phyloP scores from a whole-genome alignment of 2,329 filamentous ascomycete species.

The Penicillium sp. region DNA sequence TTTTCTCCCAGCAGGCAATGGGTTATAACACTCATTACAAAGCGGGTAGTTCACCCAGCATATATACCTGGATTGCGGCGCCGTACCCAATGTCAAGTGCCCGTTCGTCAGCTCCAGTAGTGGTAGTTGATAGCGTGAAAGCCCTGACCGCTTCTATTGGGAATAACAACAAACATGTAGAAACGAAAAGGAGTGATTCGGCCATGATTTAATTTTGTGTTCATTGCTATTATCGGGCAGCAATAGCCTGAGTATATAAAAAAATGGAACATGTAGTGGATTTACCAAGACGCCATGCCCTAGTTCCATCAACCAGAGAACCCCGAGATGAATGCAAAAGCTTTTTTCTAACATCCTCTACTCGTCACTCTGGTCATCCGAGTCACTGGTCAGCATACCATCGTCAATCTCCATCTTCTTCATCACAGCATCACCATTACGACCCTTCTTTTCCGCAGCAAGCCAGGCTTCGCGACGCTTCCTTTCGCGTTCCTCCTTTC shows the following conservation, averaged over 20 bases:
- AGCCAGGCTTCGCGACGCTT: slow-evolving; percentile 48
- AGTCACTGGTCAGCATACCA: slow-evolving; percentile 34
- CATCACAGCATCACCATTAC: slow-evolving; percentile 43
- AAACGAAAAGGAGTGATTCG: no score
- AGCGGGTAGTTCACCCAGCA: no score
- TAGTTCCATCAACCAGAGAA: background rate
- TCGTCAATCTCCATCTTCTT: slow-evolving; percentile 42
- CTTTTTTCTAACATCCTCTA: slow-evolving; percentile 9
- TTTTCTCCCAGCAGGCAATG: no score
- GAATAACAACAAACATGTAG: no score
- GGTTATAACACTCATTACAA: no score
- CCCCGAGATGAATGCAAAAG: slow-evolving; percentile 1
- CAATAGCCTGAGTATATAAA: background rate
- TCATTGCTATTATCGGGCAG: background rate
- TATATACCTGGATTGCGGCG: no score
- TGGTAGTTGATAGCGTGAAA: no score
- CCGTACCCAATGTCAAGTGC: no score
- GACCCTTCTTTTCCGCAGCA: slow-evolving; percentile 46
- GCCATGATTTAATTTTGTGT: background rate
- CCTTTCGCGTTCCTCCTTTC: slow-evolving; percentile 43
- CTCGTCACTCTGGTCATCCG: slow-evolving; percentile 40
- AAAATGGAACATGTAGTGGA: background rate
- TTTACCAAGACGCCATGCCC: background rate
- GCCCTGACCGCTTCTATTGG: no score
- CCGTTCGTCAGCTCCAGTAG: no score